Base-by-base conservation (phyloP, 1,284 basidiomycete genomes). In the Rhodotorula sp. region DNA sequence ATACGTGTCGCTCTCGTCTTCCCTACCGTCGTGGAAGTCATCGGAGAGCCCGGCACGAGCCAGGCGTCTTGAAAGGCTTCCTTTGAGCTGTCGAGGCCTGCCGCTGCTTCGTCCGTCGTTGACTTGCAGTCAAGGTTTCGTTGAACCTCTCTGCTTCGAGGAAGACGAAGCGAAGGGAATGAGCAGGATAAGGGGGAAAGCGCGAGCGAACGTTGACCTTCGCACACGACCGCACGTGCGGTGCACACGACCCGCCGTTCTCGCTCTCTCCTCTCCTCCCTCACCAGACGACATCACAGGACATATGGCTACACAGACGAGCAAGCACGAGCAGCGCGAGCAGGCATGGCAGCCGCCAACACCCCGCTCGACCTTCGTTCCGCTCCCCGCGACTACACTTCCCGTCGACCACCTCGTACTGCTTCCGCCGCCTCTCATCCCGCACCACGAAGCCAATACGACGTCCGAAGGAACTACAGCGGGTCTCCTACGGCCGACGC, bases 341-440 rank as follows among this genome's bases (percentile, higher is more conserved):
- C 32, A 49, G 11, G 2, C 27, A 17, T 64, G 64, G 70, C 3
- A 39, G 13, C 61, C 70, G 11, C 62, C 67, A 10, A 70, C 68
- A 1, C 72, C 60, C 4, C 66, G 24, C 10, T 61, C 66, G 32
- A 60, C 52, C 39, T 54, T 70, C 58, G 59, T 65, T 27, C 59
- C 58, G 8, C 61, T 71, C 47, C 62, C 56, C 24, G 32, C 52
- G 13, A 59, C 56, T 20, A 65, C 55, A 4, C 64, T 70, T 1
- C 64, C 68, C 13, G 52, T 63, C 61, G 64, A 70, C 58, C 68
- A 70, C 58, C 68, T 70, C 49, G 68, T 66, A 6, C 64, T 70
- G 19, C 53, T 66, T 4, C 68, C 68, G 44, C 61, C 64, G n/a
- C 68, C 62, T 3, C 24, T 62, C 30, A 47, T 66, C 15, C 58